phyloP scores from a whole-genome alignment of 2,329 filamentous ascomycete species.

The Corinectria fuckeliana region DNA sequence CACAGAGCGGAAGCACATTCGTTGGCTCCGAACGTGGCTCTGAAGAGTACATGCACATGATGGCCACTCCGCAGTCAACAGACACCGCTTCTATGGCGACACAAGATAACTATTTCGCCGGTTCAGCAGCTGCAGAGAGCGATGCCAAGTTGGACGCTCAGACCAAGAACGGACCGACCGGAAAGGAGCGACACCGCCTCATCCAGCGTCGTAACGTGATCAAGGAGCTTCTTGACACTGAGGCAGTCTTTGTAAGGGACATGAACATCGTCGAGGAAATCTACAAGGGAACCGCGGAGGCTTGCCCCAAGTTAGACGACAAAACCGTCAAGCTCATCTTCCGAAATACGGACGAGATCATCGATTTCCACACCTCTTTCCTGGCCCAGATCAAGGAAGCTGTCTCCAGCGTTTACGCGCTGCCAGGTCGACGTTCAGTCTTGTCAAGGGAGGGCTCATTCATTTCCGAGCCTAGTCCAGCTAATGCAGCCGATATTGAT shows the following conservation, averaged over 20 bases:
- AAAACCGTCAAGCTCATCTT: constrained; percentile 92
- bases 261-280: constrained; percentile 98
- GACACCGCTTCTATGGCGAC: constrained; percentile 54
- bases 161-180: constrained; percentile 51
- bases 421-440: constrained; percentile 56
- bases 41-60: constrained; percentile 51
- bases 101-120: constrained; percentile 48
- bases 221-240: constrained; percentile 91
- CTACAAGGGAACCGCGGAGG: constrained; percentile 90
- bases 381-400: constrained; percentile 81
- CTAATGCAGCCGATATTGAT: constrained; percentile 50
- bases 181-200: constrained; percentile 72
- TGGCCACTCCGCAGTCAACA: constrained; percentile 54
- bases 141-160: constrained; percentile 42
- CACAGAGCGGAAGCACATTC: constrained; percentile 49
- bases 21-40: constrained; percentile 54
- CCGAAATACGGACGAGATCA: constrained; percentile 89
- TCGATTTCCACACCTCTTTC: constrained; percentile 83
- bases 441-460: constrained; percentile 51
- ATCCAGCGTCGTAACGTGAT: constrained; percentile 83
- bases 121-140: constrained; percentile 47
- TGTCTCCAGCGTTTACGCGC: constrained; percentile 78
- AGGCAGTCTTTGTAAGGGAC: constrained; percentile 88
- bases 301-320: constrained; percentile 77
- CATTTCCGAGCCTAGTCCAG: constrained; percentile 49